Evolutionary conservation across 805 yeast species (phyloP).

Genomic region (Allodekkera sacchari): DNA sequence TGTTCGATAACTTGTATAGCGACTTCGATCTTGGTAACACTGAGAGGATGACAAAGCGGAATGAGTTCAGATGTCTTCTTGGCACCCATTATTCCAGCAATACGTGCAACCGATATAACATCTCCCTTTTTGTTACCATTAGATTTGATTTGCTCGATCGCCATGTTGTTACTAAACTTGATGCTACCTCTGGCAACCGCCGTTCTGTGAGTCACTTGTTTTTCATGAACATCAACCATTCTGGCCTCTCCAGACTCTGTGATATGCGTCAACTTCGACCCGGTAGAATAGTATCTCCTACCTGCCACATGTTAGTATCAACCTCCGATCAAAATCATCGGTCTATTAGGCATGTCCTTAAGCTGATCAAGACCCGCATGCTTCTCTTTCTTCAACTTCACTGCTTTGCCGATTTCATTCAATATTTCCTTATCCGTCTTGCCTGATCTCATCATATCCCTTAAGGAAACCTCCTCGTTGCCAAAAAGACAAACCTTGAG

Average conservation of each 20-base stretch:
- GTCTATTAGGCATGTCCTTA: slow-evolving; percentile 39
- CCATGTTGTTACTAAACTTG: slow-evolving; percentile 26
- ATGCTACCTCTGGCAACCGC: slow-evolving; percentile 39
- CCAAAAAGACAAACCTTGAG: slow-evolving; percentile 48
- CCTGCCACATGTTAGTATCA: slow-evolving; percentile 12
- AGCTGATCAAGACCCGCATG: slow-evolving; percentile 45
- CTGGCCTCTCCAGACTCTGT: slow-evolving; percentile 6
- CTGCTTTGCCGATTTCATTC: slow-evolving; percentile 35
- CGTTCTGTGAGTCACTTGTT: slow-evolving; percentile 29
- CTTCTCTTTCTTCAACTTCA: slow-evolving; percentile 36
- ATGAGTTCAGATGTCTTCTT: slow-evolving; percentile 38
- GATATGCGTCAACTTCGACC: slow-evolving; percentile 5
- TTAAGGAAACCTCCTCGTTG: slow-evolving; percentile 39
- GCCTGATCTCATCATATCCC: slow-evolving; percentile 34
- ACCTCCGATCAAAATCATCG: slow-evolving; percentile 53
- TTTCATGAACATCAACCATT: slow-evolving; percentile 42
- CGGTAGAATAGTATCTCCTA: slow-evolving; percentile 1
- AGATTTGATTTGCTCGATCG: slow-evolving; percentile 25
- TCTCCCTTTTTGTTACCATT: slow-evolving; percentile 43
- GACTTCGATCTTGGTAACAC: slow-evolving; percentile 32
- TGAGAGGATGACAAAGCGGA: slow-evolving; percentile 44
- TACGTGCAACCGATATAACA: slow-evolving; percentile 37
- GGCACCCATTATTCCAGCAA: slow-evolving; percentile 45
- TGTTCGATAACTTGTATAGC: slow-evolving; percentile 18
- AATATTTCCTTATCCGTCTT: slow-evolving; percentile 28